A percentile compares a stretch with the other conserved stretches of the same genome.
Evolutionary conservation across 441 rosid species (phyloP).

Genomic region (Populus hybrid): DNA sequence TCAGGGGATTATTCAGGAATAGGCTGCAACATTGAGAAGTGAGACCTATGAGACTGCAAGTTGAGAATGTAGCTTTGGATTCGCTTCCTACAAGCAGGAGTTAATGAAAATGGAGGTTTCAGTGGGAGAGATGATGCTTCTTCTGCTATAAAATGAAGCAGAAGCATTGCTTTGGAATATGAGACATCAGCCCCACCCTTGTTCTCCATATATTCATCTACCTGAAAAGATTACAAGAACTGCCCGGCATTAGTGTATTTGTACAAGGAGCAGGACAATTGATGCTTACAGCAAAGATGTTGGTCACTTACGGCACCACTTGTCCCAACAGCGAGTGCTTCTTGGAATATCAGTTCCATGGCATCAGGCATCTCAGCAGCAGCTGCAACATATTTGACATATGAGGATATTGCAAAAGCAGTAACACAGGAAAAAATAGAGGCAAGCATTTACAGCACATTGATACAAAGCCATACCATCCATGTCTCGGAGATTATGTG

Average conservation of each 20-base stretch:
- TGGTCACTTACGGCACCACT: constrained; percentile 59
- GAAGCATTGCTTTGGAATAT: constrained; percentile 69
- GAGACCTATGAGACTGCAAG: constrained; percentile 56
- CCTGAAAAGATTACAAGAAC: constrained; percentile 32
- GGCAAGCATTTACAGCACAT: not conserved
- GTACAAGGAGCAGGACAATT: not conserved
- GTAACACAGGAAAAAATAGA: not conserved
- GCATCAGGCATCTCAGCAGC: constrained; percentile 76
- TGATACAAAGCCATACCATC: constrained; percentile 46
- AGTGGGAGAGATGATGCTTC: constrained; percentile 66
- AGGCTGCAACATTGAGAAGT: constrained; percentile 29
- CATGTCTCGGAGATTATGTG: constrained; percentile 39
- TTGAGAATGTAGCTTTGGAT: constrained; percentile 52
- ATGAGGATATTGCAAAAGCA: constrained; percentile 13
- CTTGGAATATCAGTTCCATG: constrained; percentile 62
- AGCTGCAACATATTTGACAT: constrained; percentile 38
- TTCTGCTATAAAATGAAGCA: constrained; percentile 58
- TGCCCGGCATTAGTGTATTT: not conserved
- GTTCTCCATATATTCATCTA: constrained; percentile 59
- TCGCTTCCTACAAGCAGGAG: constrained; percentile 45
- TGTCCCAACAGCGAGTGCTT: constrained; percentile 55
- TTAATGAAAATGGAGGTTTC: constrained; percentile 54
- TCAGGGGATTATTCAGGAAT: constrained; percentile 14
- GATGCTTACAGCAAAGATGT: not conserved
- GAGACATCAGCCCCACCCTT: constrained; percentile 45